Conservation (phyloP, 2,329 filamentous ascomycete genomes). For the Colletotrichum nymphaeae region DNA sequence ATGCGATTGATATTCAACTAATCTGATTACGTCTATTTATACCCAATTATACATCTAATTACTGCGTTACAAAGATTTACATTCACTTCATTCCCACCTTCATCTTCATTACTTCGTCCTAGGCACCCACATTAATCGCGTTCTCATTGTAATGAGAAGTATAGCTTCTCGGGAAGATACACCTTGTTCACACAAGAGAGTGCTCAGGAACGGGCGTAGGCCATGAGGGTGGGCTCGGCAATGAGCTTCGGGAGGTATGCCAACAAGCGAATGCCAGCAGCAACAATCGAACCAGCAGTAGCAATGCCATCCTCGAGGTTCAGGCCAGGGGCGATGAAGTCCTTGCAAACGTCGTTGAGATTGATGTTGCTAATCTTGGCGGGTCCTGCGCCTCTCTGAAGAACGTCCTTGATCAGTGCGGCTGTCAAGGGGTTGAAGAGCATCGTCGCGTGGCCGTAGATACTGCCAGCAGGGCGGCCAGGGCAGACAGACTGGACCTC, state of each 20-base stretch:
- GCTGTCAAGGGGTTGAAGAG: slow-evolving; percentile 46
- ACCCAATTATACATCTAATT: too few species aligned
- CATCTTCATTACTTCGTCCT: too few species aligned
- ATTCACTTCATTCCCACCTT: too few species aligned
- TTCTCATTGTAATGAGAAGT: too few species aligned
- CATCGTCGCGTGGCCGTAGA: slow-evolving; percentile 63
- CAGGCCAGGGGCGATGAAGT: slow-evolving; percentile 23
- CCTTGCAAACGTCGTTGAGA: slow-evolving; percentile 14
- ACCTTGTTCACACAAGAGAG: too few species aligned
- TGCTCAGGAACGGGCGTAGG: not conserved
- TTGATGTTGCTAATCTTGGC: slow-evolving; percentile 10
- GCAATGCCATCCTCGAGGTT: slow-evolving; percentile 21
- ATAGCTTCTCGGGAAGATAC: too few species aligned
- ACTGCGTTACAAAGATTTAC: too few species aligned
- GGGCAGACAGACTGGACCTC: slow-evolving; percentile 59
- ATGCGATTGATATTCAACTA: too few species aligned
- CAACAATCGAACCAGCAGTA: slow-evolving; percentile 9
- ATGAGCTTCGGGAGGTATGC: slow-evolving; percentile 22
- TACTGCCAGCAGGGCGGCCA: slow-evolving; percentile 50
- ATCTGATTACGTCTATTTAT: too few species aligned
- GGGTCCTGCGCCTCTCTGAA: slow-evolving; percentile 5
- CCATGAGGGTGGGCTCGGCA: slow-evolving; percentile 21
- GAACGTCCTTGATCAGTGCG: slow-evolving; percentile 54
- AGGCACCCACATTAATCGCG: too few species aligned
- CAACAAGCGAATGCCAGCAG: slow-evolving; percentile 11